phyloP scores from a whole-genome alignment of 371 early-diverging fungal species.

The Mortierella sp. region DNA sequence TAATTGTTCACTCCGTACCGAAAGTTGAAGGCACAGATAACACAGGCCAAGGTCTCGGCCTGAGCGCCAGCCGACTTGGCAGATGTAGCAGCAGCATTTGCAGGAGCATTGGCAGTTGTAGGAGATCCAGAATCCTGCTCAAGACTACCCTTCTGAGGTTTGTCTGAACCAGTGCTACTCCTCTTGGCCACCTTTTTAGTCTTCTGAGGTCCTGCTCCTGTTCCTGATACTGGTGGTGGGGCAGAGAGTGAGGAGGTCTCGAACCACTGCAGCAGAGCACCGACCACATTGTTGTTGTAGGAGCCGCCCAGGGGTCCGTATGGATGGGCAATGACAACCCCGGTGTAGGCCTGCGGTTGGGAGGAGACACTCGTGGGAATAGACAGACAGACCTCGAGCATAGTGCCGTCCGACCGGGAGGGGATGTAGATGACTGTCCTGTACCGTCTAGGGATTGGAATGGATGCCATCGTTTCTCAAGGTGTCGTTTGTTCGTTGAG shows the following conservation, averaged over 20 bases:
- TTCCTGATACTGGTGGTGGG: no score
- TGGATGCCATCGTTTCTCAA: constrained; percentile 41
- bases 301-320: constrained; percentile 56
- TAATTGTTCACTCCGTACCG: constrained; percentile 42
- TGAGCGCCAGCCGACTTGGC: constrained; percentile 3
- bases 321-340: constrained; percentile 54
- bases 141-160: neutral
- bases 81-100: neutral
- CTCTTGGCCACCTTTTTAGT: neutral
- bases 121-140: no score
- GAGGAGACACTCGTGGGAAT: constrained; percentile 35
- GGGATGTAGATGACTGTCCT: constrained; percentile 45
- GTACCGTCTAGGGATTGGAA: constrained; percentile 52
- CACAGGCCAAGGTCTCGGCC: constrained; percentile 34
- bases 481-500: neutral
- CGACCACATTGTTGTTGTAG: constrained; percentile 55
- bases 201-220: constrained; percentile 4
- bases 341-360: constrained; percentile 31
- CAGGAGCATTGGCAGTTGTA: neutral
- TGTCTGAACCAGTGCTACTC: constrained; percentile 4
- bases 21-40: constrained; percentile 64
- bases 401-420: constrained; percentile 37
- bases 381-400: constrained; percentile 51
- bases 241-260: constrained; percentile 37
- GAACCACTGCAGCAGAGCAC: constrained; percentile 53